A percentile compares a stretch with the other conserved stretches of the same genome.
Conservation (phyloP, 2,329 filamentous ascomycete genomes). For the Huntiella bhutanensis region DNA sequence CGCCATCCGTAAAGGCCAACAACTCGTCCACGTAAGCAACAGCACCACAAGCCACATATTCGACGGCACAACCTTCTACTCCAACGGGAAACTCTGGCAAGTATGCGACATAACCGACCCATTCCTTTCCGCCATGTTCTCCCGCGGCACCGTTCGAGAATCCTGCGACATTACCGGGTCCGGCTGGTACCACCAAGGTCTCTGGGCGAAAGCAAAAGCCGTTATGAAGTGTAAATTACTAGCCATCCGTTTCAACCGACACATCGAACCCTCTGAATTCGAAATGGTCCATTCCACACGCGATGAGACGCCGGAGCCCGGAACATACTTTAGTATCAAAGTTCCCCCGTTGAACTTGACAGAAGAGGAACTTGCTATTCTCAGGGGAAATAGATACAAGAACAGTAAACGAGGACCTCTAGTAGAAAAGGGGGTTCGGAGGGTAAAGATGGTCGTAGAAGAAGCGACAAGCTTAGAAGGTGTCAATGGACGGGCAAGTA, state of each 20-base stretch:
- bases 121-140: slow-evolving; percentile 45
- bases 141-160: slow-evolving; percentile 37
- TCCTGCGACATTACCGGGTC: slow-evolving; percentile 42
- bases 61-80: slow-evolving; percentile 54
- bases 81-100: slow-evolving; percentile 85
- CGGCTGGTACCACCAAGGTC: slow-evolving; percentile 72
- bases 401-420: slow-evolving; percentile 13
- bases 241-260: slow-evolving; percentile 38
- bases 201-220: slow-evolving; percentile 64
- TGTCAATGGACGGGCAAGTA: background rate
- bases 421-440: slow-evolving; percentile 13
- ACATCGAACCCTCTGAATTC: slow-evolving; percentile 29
- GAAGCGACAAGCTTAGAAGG: slow-evolving; percentile 2
- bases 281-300: slow-evolving; percentile 22
- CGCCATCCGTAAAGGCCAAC: slow-evolving; percentile 16
- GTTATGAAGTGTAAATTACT: slow-evolving; percentile 79
- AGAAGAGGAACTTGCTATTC: slow-evolving; percentile 19
- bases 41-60: slow-evolving; percentile 51
- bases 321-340: slow-evolving; percentile 20
- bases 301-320: slow-evolving; percentile 17
- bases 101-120: slow-evolving; percentile 82
- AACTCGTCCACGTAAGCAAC: slow-evolving; percentile 22
- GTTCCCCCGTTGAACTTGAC: slow-evolving; percentile 23
- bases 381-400: slow-evolving; percentile 18
- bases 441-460: slow-evolving; percentile 12